Conservation (phyloP, 1,284 basidiomycete species). For the Ustilago esculenta region DNA sequence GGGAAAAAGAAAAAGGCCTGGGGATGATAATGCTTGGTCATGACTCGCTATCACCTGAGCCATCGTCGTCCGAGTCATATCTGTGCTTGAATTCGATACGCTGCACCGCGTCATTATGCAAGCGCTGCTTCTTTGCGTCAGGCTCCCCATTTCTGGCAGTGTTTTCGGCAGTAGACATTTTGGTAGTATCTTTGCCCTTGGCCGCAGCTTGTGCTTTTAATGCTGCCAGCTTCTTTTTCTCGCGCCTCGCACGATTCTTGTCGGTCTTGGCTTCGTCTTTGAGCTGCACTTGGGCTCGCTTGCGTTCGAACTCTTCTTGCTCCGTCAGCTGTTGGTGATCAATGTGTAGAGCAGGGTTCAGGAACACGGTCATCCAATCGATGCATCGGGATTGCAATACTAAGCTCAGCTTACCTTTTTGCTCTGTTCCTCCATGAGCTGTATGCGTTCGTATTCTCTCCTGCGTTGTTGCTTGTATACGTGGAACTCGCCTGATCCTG, state of each 20-base stretch:
- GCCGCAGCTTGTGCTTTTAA: slow-evolving; percentile 34
- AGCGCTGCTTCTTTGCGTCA: slow-evolving; percentile 28
- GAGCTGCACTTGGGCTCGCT: slow-evolving; percentile 25
- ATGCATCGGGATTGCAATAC: background rate
- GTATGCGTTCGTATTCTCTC: slow-evolving; percentile 92
- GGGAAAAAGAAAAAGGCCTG: no score
- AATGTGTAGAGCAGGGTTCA: no score
- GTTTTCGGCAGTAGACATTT: background rate
- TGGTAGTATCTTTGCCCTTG: slow-evolving; percentile 18
- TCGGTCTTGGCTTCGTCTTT: slow-evolving; percentile 67
- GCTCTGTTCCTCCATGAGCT: slow-evolving; percentile 84
- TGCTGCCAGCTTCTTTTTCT: slow-evolving; percentile 57
- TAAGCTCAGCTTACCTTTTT: slow-evolving; percentile 73
- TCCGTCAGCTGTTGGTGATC: slow-evolving; percentile 37
- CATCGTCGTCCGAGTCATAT: slow-evolving; percentile 16
- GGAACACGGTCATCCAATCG: background rate
- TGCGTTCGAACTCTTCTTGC: slow-evolving; percentile 48
- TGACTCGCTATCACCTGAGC: no score
- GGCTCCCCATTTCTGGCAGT: slow-evolving; percentile 9
- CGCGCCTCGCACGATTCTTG: slow-evolving; percentile 62
- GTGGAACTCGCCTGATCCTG: slow-evolving; percentile 71
- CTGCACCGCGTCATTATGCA: slow-evolving; percentile 25
- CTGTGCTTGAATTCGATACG: slow-evolving; percentile 30
- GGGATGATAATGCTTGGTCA: no score
- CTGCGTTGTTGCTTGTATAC: slow-evolving; percentile 96